Percentiles rank a stretch among this genome's conserved stretches.
These are phyloP conservation scores for Acacia pycnantha DNA, from an alignment of 331 rosid species.

Conservation along the genomic window DNA sequence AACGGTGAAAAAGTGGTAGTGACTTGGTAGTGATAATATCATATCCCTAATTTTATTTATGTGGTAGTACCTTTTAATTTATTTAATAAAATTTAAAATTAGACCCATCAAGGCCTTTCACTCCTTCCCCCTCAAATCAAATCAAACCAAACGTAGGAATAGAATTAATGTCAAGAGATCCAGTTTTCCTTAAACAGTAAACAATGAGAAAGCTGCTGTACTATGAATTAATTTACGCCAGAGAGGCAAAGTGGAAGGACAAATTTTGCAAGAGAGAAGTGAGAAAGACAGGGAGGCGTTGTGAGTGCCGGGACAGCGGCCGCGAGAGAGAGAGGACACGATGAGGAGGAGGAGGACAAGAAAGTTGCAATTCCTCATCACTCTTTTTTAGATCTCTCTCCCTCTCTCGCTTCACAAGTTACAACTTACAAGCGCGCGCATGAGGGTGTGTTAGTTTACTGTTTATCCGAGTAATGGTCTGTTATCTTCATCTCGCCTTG, in stretches of 20 bases:
- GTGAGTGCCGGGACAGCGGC: conserved; percentile 28
- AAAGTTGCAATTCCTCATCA: conserved; percentile 34
- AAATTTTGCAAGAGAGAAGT: conserved; percentile 26
- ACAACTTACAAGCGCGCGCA: conserved; percentile 1
- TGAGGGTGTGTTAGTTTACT: neutral
- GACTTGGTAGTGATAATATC: too few relatives aligned
- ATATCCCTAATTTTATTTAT: too few relatives aligned
- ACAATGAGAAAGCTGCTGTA: neutral
- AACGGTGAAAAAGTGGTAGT: too few relatives aligned
- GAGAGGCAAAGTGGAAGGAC: neutral
- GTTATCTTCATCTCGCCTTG: neutral
- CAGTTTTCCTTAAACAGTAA: neutral
- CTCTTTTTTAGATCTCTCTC: conserved; percentile 18
- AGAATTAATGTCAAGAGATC: too few relatives aligned
- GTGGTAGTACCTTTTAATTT: too few relatives aligned
- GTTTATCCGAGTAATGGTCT: too few relatives aligned
- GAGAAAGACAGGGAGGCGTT: conserved; percentile 38
- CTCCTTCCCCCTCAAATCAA: too few relatives aligned
- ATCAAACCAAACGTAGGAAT: too few relatives aligned
- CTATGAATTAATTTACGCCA: neutral
- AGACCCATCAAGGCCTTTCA: too few relatives aligned
- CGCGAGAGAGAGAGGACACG: conserved; percentile 15
- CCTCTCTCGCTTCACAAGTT: neutral
- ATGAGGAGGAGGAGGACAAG: conserved; percentile 33
- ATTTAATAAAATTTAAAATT: too few relatives aligned